These are phyloP conservation scores for Hippophae gyantsensis DNA, from an alignment of 306 rosid species.

Conservation along the genomic window DNA sequence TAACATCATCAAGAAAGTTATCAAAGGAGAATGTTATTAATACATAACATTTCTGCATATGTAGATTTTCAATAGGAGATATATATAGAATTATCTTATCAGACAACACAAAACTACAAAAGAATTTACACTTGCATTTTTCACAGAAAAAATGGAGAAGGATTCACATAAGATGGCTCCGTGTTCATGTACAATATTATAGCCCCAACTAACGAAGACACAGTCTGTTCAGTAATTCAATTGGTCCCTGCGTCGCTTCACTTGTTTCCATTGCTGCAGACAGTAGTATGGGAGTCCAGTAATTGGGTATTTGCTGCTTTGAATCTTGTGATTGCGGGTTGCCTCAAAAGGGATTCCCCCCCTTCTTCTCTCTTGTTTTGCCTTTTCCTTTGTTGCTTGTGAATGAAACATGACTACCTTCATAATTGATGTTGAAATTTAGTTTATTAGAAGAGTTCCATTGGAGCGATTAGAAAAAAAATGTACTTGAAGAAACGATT, in stretches of 20 bases:
- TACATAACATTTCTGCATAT: no score
- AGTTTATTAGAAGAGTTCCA: constrained; percentile 1
- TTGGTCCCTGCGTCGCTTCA: not conserved
- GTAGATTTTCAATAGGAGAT: no score
- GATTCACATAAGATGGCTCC: constrained; percentile 20
- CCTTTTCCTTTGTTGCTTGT: not conserved
- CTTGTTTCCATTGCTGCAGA: constrained; percentile 2
- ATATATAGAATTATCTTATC: no score
- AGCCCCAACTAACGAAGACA: constrained; percentile 10
- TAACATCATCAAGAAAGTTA: no score
- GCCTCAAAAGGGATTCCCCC: not conserved
- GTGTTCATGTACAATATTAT: constrained; percentile 35
- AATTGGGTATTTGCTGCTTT: not conserved
- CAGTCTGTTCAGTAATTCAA: not conserved
- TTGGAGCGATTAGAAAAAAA: not conserved
- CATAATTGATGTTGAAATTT: constrained; percentile 4
- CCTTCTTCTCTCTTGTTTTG: not conserved
- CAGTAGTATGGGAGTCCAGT: constrained; percentile 7
- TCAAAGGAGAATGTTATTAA: no score
- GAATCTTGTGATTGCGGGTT: not conserved
- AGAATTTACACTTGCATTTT: constrained; percentile 3
- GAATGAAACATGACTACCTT: constrained; percentile 5
- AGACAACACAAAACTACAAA: not conserved
- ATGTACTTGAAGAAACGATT: not conserved
- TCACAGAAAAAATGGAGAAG: constrained; percentile 22